Base-by-base conservation (phyloP, 148 eudicot genomes). In the Euryodendron excelsum region DNA sequence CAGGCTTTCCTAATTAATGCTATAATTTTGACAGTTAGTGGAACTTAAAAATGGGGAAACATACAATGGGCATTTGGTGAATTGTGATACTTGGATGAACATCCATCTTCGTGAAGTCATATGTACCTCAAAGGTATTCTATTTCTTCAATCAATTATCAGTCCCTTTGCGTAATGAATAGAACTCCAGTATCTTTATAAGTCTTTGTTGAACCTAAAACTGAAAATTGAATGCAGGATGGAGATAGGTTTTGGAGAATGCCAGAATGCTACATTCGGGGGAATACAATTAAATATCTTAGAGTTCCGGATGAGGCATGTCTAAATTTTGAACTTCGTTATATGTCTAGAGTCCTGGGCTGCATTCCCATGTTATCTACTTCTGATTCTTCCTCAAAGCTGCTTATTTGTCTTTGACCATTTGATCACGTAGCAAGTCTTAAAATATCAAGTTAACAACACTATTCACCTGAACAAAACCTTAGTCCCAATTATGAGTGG, bases 41-140 rank as follows among this genome's bases (percentile, higher is more conserved):
- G 98, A 91, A 77, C 89, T 93, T 79, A 93, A 93, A 86, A 93
- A 91, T 85, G 95, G 93, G 31, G 96, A 91, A 80, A 93, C 98
- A 13, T 93, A 93, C 83, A 93, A 93, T 79, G 95, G 97, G 61
- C 95, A 91, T 83, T 79, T 93, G 92, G 95, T 93, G 47, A 90
- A 91, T 61, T 93, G 95, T 83, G 97, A 91, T 83, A 86, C 95
- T 41, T 93, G 98, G 93, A 91, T 93, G 98, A 91, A 93, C 68
- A 91, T 93, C 77, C 98, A 91, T 86, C 98, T 91, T 69, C 93
- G 93, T 74, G 98, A 93, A 90, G 98, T 93, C 39, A 93, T 91
- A 36, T 91, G 96, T 83, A 90, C 98, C 75, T 93, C 95, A 47
- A 91, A 93, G 92, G 98, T 91, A 75, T 80, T 17, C 14, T 61